Base-by-base conservation (phyloP, 1,284 basidiomycete genomes). In the Schizopora paradoxa region DNA sequence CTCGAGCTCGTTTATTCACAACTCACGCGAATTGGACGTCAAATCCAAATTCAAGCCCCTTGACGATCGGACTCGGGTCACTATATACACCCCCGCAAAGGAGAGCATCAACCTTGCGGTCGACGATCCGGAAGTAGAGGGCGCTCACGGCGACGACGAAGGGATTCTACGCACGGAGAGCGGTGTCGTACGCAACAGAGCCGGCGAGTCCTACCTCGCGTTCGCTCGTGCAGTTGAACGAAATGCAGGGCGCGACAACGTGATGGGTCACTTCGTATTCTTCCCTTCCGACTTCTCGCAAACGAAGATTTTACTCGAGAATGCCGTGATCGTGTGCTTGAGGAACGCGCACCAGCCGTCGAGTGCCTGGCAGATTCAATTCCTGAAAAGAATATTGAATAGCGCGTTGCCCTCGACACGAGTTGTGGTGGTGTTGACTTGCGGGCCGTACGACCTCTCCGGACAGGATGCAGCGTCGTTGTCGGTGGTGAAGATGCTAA, bases 31-130 rank as follows among this genome's bases (percentile, higher is more conserved):
- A 1, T 54, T 66, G 5, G 50, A n/a, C n/a, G n/a, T n/a, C n/a
- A n/a, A n/a, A n/a, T n/a, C n/a, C n/a, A n/a, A n/a, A n/a, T 77
- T 1, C 75, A 14, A 75, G 0, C 57, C 72, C 31, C 32, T 51
- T 6, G 48, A 44, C 10, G 34, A 43, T 0, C 59, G 51, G 1
- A 57, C 60, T 7, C 53, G 57, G 2, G 60, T 76, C 4, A 41
- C 74, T 11, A 61, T 84, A 25, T 66, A 79, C 55, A 81, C 79
- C 0, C 83, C 83, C 0, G 61, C 61, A 33, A 66, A 68, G 63
- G 73, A 77, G 58, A 69, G 70, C 11, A 59, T 82, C 33, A 84
- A 84, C 60, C 65, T 61, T 39, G 80, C 79, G 0, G 77, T 84
- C 10, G 82, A 82, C 49, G 76, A 77, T 41, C 68, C 66, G 2